Base-by-base conservation (phyloP, 108 stramenopile genomes). In the Conticribra guillardii region DNA sequence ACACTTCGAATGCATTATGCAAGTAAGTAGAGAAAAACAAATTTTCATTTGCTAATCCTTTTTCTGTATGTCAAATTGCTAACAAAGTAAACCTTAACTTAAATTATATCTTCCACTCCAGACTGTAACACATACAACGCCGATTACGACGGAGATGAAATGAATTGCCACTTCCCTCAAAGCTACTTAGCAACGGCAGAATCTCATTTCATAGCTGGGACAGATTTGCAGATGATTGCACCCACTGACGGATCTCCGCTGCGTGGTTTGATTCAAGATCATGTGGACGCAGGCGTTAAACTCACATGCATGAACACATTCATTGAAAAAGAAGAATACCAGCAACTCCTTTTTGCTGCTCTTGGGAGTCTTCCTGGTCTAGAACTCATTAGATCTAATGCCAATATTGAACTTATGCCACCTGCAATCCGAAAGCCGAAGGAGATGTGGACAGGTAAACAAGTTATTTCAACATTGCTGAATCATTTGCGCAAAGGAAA, bases 111-210 rank as follows among this genome's bases (percentile, higher is more conserved):
- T 19, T 15, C 9, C 14, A 51, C 3, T 69, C 44, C 54, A 81
- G 85, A 99, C 83, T 99, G 99, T 80, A 99, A 99, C 81, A 96
- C 98, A 3, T 99, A 99, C 92, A 99, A 99, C 73, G 99, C 99
- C 7, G 99, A 99, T 83, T 99, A 96, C 59, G 99, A 99, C 72
- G 99, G 99, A 11, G 99, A 99, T 75, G 99, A 99, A 86, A 99
- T 99, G 88, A 99, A 99, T 79, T 97, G 98, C 69, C 99, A 99
- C 71, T 95, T 99, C 55, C 98, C 98, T 31, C 99, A 99, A 74
- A 89, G 82, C 71, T 95, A 98, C 62, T 54, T 99, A n/a, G 97
- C 94, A 2, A 81, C 94, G 5, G 97, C 98, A 0, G 99, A 99
- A 70, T 94, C 97, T 0, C 80, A 93, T 57, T 85, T 84, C 33